These are phyloP conservation scores for Heracleum sosnowskyi DNA, from an alignment of 129 eudicot species.

Conservation along the genomic window DNA sequence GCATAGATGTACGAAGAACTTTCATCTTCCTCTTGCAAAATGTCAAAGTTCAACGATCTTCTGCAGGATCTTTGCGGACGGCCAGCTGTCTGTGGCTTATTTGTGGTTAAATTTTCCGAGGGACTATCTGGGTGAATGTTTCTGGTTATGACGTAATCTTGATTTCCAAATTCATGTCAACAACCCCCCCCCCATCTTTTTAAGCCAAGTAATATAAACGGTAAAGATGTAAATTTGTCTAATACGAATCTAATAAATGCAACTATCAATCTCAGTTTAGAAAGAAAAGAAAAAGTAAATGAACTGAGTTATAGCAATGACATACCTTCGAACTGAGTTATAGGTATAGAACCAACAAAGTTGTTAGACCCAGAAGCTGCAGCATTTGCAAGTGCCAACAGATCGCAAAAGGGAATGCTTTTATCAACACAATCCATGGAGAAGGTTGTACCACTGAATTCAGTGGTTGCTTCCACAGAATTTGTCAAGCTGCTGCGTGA, in stretches of 20 bases:
- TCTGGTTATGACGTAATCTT: not conserved
- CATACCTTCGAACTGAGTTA: not conserved
- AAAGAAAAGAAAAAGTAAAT: not conserved
- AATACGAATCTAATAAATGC: not conserved
- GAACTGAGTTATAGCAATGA: slow-evolving; percentile 4
- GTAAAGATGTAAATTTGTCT: not conserved
- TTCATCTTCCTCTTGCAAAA: slow-evolving; percentile 25
- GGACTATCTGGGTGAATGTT: slow-evolving; percentile 30
- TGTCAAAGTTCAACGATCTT: slow-evolving; percentile 56
- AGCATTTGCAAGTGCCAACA: slow-evolving; percentile 47
- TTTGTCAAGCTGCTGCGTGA: not conserved
- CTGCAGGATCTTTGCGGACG: slow-evolving; percentile 39
- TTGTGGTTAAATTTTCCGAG: slow-evolving; percentile 15
- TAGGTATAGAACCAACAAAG: not conserved
- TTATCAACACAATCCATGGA: slow-evolving; percentile 19
- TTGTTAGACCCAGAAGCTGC: slow-evolving; percentile 14
- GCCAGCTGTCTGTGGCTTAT: slow-evolving; percentile 16
- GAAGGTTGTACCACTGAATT: slow-evolving; percentile 1
- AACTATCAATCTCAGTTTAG: not conserved
- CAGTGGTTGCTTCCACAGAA: not conserved
- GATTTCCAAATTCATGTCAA: not conserved
- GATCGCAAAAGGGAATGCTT: slow-evolving; percentile 31
- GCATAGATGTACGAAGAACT: slow-evolving; percentile 12
- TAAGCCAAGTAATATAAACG: not conserved
- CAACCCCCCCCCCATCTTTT: not conserved